These are phyloP conservation scores for Tetradesmus lagerheimii DNA, from an alignment of 139 green algal genomes.

Conservation along the genomic window DNA sequence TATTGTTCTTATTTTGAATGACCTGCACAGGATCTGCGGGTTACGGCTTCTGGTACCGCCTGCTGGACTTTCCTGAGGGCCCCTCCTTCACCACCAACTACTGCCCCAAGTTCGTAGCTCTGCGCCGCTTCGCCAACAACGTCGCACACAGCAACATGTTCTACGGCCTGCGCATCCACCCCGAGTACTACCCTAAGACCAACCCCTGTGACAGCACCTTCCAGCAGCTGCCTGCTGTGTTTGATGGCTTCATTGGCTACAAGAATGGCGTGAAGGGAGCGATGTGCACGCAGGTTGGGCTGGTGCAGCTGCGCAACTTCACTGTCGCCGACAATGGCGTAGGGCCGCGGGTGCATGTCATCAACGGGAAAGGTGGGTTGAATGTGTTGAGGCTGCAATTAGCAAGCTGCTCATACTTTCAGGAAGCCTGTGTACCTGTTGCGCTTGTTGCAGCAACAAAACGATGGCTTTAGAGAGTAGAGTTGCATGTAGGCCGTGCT, in stretches of 20 bases:
- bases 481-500: no score
- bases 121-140: conserved; percentile 62
- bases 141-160: conserved; percentile 74
- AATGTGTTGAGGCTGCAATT: no score
- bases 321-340: conserved; percentile 66
- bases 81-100: conserved; percentile 52
- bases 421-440: no score
- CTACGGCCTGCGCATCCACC: conserved; percentile 68
- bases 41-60: conserved; percentile 71
- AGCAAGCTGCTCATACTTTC: no score
- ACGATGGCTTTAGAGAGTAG: no score
- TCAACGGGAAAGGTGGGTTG: conserved; percentile 75
- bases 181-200: conserved; percentile 61
- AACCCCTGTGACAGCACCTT: conserved; percentile 47
- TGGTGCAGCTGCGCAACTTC: conserved; percentile 49
- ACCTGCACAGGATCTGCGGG: conserved; percentile 46
- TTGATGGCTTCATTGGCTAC: conserved; percentile 63
- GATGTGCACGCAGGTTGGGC: conserved; percentile 55
- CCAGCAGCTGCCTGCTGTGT: conserved; percentile 53
- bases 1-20: background rate
- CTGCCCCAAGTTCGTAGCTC: conserved; percentile 68
- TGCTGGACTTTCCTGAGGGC: conserved; percentile 54
- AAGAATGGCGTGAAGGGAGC: conserved; percentile 78
- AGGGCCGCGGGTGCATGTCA: conserved; percentile 56
- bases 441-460: no score